Percentiles rank a stretch among this genome's conserved stretches.
Conservation (phyloP, 2,329 filamentous ascomycete genomes). For the Epichloe hybrida region DNA sequence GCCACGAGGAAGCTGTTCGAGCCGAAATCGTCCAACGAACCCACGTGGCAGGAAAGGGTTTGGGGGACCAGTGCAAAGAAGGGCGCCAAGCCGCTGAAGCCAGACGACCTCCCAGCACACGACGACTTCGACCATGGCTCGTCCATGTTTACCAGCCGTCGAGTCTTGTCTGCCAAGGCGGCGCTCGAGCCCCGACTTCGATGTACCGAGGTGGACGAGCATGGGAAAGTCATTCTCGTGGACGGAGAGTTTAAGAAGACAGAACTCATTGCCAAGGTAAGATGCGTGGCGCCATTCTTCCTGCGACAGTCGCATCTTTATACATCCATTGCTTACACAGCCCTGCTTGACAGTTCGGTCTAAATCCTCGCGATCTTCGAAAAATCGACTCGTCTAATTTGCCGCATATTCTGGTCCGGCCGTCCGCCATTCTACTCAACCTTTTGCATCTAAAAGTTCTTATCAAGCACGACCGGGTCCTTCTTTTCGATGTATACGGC, state of each 20-base stretch:
- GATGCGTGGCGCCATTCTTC: neutral
- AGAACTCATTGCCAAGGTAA: slow-evolving; percentile 85
- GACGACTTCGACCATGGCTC: slow-evolving; percentile 44
- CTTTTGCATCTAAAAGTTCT: slow-evolving; percentile 90
- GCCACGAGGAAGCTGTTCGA: slow-evolving; percentile 9
- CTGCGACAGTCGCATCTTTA: neutral
- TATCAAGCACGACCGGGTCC: slow-evolving; percentile 86
- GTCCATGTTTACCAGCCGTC: slow-evolving; percentile 52
- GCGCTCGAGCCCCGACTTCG: slow-evolving; percentile 74
- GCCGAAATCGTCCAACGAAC: slow-evolving; percentile 11
- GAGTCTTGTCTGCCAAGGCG: slow-evolving; percentile 60
- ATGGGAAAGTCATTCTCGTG: slow-evolving; percentile 80
- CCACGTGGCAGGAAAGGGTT: slow-evolving; percentile 35
- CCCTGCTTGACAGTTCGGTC: slow-evolving; percentile 52
- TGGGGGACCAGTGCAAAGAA: slow-evolving; percentile 29
- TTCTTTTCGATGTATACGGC: slow-evolving; percentile 93
- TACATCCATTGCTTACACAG: neutral
- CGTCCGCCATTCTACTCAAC: slow-evolving; percentile 87
- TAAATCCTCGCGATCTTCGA: slow-evolving; percentile 84
- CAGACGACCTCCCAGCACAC: slow-evolving; percentile 43
- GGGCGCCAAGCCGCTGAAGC: slow-evolving; percentile 30
- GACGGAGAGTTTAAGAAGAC: slow-evolving; percentile 97
- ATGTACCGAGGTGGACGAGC: slow-evolving; percentile 90
- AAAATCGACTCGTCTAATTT: slow-evolving; percentile 96
- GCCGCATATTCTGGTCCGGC: slow-evolving; percentile 87